A percentile compares a stretch with the other conserved stretches of the same genome.
Evolutionary conservation across 345 rosid genomes (phyloP).

Genomic region (Melaleuca quinquenervia): DNA sequence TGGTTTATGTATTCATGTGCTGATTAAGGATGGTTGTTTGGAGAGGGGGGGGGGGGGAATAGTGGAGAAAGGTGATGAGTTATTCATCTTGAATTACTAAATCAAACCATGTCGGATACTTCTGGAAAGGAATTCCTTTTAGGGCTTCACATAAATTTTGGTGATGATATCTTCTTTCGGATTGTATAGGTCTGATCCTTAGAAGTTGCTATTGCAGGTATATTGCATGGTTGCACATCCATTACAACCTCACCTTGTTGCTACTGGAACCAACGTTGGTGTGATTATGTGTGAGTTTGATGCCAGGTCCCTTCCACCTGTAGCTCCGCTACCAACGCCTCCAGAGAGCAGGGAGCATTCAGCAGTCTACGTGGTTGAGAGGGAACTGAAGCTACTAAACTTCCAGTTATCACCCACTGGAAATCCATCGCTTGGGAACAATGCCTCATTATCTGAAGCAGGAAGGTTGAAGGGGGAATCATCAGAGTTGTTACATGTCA

Average conservation of each 20-base stretch:
- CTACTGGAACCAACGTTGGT: slow-evolving; percentile 92
- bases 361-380: slow-evolving; percentile 75
- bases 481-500: slow-evolving; percentile 62
- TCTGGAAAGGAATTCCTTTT: neutral
- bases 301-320: slow-evolving; percentile 84
- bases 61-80: neutral
- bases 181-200: slow-evolving; percentile 7
- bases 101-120: neutral
- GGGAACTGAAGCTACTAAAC: slow-evolving; percentile 79
- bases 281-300: slow-evolving; percentile 93
- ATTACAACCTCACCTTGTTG: slow-evolving; percentile 97
- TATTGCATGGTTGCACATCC: slow-evolving; percentile 98
- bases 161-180: neutral
- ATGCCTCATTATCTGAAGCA: slow-evolving; percentile 72
- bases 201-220: slow-evolving; percentile 42
- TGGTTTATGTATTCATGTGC: neutral
- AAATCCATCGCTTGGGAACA: slow-evolving; percentile 85
- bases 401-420: slow-evolving; percentile 76
- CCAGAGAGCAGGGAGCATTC: slow-evolving; percentile 90
- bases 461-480: slow-evolving; percentile 78
- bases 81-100: neutral
- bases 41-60: neutral
- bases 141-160: neutral
- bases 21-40: neutral
- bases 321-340: slow-evolving; percentile 75